These are phyloP conservation scores for Jackrogersella minutella DNA, from an alignment of 495 filamentous ascomycete species.

Conservation along the genomic window DNA sequence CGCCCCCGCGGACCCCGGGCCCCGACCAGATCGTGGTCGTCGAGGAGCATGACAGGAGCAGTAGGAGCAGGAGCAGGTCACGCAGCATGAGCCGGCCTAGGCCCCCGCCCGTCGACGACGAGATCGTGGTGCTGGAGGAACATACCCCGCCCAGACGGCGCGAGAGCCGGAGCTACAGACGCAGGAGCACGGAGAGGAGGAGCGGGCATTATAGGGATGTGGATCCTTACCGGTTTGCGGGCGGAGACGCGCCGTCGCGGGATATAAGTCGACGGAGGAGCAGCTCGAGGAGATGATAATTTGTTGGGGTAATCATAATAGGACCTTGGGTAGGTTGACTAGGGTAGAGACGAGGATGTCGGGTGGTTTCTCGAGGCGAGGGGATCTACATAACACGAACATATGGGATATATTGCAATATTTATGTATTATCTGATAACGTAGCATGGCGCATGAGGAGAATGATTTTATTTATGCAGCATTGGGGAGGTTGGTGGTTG, in stretches of 20 bases:
- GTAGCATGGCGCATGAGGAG: conserved; percentile 25
- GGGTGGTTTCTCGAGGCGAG: background rate
- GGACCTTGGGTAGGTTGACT: background rate
- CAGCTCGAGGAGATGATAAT: conserved; percentile 32
- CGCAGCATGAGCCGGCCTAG: conserved; percentile 34
- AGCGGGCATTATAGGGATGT: conserved; percentile 45
- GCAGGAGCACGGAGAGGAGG: conserved; percentile 47
- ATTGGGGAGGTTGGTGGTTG: background rate
- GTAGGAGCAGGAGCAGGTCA: conserved; percentile 34
- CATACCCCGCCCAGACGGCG: conserved; percentile 44
- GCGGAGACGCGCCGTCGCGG: conserved; percentile 42
- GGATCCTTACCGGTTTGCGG: conserved; percentile 45
- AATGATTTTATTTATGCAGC: background rate
- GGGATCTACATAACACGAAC: background rate
- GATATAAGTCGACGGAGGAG: conserved; percentile 46
- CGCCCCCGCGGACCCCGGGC: conserved; percentile 21
- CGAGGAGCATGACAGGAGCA: conserved; percentile 43
- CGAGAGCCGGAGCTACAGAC: conserved; percentile 42
- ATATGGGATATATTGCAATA: background rate
- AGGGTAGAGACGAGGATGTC: background rate
- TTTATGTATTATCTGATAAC: conserved; percentile 2
- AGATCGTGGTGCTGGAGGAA: conserved; percentile 59
- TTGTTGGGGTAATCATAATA: background rate
- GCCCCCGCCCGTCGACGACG: conserved; percentile 39
- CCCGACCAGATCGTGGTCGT: conserved; percentile 51